Base-by-base conservation (phyloP, 352 stramenopile genomes). In the Phytophthora hibernalis region DNA sequence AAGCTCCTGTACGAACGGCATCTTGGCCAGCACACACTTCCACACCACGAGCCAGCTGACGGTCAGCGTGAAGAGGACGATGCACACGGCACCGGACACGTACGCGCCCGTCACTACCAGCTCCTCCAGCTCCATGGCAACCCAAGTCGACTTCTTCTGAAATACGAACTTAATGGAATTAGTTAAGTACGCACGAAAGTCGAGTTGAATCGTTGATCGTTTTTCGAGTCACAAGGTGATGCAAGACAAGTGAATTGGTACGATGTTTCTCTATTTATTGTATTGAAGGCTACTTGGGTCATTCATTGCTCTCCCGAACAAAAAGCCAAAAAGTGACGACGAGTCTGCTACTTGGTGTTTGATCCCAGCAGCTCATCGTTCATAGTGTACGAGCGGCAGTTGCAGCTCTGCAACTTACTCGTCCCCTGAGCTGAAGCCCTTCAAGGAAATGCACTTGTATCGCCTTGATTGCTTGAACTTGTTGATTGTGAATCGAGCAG, bases 11-110 rank as follows among this genome's bases (percentile, higher is more conserved):
- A 94, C 61, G 58, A 94, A 91, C 16, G 82, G 82, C 82, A 94
- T 94, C 65, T 91, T 91, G 50, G 85, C 80, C 52, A 94, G 71
- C 57, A 94, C 83, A 55, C 81, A 90, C 71, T 92, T 94, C 85
- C 85, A 94, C 54, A 94, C 85, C n/a, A 89, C 75, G 52, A 94
- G 79, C 85, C 85, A 94, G 53, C 83, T 84, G 26, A 94, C 50
- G 6, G 61, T 77, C 10, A 94, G 68, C 53, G 85, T 94, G 59
- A 90, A 83, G n/a, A 94, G 85, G 54, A 94, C 79, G 70, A 94
- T 94, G 65, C 80, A 87, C 40, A 94, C 80, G 0, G 85, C 85
- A 16, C 85, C 85, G 1, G 80, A 85, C 10, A 94, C 74, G 73
- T 94, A 94, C 45, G 80, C 82, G 54, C 71, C 74, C 56, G 79